phyloP scores from a whole-genome alignment of 2,329 filamentous ascomycete genomes.

The Sarocladium strictum region DNA sequence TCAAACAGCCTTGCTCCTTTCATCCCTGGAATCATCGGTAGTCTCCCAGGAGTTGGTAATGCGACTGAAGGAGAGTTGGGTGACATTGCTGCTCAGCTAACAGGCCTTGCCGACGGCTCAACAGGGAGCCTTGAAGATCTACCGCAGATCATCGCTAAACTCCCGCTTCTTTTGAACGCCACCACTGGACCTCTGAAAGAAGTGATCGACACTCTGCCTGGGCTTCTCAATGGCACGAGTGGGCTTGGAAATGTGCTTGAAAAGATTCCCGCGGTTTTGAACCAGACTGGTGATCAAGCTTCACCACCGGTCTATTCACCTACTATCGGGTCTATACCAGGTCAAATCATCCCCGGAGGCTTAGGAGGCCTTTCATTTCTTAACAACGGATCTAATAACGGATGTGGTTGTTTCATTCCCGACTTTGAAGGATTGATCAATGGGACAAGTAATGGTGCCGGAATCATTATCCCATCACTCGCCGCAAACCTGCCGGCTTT shows the following conservation, averaged over 20 bases:
- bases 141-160: background rate
- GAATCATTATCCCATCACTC: conserved; percentile 3
- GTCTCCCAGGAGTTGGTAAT: background rate
- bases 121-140: conserved; percentile 3
- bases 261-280: background rate
- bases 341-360: background rate
- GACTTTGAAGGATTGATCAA: conserved; percentile 2
- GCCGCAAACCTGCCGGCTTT: background rate
- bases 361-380: background rate
- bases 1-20: background rate
- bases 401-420: background rate
- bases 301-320: background rate
- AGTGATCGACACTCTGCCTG: background rate
- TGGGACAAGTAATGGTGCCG: background rate
- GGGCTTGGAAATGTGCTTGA: background rate
- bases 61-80: conserved; percentile 1
- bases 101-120: background rate
- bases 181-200: background rate
- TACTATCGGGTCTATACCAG: background rate
- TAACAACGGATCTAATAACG: background rate
- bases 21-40: conserved; percentile 2
- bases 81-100: conserved; percentile 4
- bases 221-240: background rate
- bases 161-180: background rate
- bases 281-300: background rate